Conservation (phyloP, 805 yeast genomes). For the Isabelozyma gotoi region DNA sequence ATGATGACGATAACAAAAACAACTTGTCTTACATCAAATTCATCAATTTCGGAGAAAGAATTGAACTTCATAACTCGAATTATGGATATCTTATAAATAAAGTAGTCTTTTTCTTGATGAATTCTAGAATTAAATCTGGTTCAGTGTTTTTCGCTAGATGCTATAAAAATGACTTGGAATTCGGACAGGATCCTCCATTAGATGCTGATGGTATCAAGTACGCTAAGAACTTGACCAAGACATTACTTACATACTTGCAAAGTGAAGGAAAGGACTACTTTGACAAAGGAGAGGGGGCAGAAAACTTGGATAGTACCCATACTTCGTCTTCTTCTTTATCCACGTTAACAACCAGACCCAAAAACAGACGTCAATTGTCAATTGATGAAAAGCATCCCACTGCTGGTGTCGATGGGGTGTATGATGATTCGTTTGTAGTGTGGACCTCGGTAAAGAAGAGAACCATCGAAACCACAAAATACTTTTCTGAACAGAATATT, state of each 20-base stretch:
- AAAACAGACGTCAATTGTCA: slow-evolving; percentile 15
- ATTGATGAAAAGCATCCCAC: slow-evolving; percentile 43
- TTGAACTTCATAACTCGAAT: slow-evolving; percentile 76
- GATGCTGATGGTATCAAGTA: slow-evolving; percentile 71
- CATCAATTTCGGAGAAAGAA: slow-evolving; percentile 84
- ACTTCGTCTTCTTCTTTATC: neutral
- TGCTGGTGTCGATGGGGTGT: slow-evolving; percentile 55
- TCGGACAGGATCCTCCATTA: slow-evolving; percentile 77
- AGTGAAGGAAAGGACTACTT: slow-evolving; percentile 33
- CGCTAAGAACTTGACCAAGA: slow-evolving; percentile 60
- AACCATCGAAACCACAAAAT: slow-evolving; percentile 75
- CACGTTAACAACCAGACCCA: neutral
- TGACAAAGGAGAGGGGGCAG: slow-evolving; percentile 8
- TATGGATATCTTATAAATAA: slow-evolving; percentile 88
- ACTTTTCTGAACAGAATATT: slow-evolving; percentile 62
- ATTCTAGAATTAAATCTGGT: slow-evolving; percentile 82
- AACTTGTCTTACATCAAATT: slow-evolving; percentile 74
- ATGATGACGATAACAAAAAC: slow-evolving; percentile 42
- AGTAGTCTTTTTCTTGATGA: slow-evolving; percentile 90
- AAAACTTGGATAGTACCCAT: slow-evolving; percentile 1
- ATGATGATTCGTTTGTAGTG: slow-evolving; percentile 68
- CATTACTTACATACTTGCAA: slow-evolving; percentile 46
- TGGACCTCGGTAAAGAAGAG: slow-evolving; percentile 93
- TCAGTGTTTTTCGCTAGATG: slow-evolving; percentile 92
- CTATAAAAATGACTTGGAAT: slow-evolving; percentile 54